A percentile compares a stretch with the other conserved stretches of the same genome.
Evolutionary conservation across 129 eudicot species (phyloP).

Genomic region (Calendula officinalis): DNA sequence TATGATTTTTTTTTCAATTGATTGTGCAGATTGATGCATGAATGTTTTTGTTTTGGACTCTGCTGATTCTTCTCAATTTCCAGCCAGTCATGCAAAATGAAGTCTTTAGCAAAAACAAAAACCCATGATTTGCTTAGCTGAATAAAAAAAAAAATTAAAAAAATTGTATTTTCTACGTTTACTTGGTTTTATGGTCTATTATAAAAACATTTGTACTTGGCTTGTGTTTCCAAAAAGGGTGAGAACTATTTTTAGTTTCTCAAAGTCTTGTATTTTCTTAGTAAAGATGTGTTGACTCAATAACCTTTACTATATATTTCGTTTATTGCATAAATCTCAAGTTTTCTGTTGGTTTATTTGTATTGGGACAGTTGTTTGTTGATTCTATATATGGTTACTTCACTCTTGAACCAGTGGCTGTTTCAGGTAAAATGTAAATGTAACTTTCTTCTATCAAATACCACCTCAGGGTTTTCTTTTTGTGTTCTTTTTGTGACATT

Average conservation of each 20-base stretch:
- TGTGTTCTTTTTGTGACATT: no score
- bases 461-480: no score
- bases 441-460: no score
- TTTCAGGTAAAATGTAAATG: constrained; percentile 32
- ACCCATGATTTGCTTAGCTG: constrained; percentile 48
- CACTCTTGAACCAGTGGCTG: constrained; percentile 6
- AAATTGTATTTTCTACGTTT: constrained; percentile 49
- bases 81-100: constrained; percentile 72
- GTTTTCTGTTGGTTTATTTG: background rate
- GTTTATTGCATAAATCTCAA: background rate
- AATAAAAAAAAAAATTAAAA: no score
- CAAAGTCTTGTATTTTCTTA: constrained; percentile 36
- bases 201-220: constrained; percentile 44
- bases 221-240: constrained; percentile 36
- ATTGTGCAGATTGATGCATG: constrained; percentile 95
- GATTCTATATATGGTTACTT: background rate
- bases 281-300: constrained; percentile 11
- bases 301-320: no score
- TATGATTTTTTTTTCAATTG: constrained; percentile 52
- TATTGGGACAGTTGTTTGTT: background rate
- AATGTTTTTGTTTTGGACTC: constrained; percentile 87
- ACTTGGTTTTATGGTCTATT: constrained; percentile 43
- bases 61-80: constrained; percentile 93
- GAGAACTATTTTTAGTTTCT: constrained; percentile 34
- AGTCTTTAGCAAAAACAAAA: constrained; percentile 84